Percentiles rank a stretch among this genome's conserved stretches.
These are phyloP conservation scores for Hymenoscyphus infarciens DNA, from an alignment of 2,329 filamentous ascomycete species.

Conservation along the genomic window DNA sequence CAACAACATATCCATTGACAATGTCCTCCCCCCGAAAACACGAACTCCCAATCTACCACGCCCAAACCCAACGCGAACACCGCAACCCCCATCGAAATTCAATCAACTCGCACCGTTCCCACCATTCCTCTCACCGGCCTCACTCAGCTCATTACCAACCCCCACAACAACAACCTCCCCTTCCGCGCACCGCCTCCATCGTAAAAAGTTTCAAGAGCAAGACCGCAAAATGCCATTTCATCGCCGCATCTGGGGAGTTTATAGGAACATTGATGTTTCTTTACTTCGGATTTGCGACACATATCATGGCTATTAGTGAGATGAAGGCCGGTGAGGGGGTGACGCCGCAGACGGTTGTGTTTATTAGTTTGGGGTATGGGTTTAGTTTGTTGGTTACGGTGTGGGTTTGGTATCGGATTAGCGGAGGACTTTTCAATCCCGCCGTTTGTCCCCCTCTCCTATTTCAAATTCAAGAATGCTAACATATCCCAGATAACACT, in stretches of 20 bases:
- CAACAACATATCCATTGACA: background rate
- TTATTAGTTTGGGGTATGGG: constrained; percentile 27
- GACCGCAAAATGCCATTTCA: constrained; percentile 23
- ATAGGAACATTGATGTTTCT: constrained; percentile 43
- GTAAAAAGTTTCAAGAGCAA: background rate
- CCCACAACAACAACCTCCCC: background rate
- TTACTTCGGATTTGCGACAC: constrained; percentile 28
- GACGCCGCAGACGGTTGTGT: constrained; percentile 37
- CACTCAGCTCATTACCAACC: background rate
- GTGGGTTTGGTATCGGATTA: constrained; percentile 55
- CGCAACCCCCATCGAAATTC: constrained; percentile 10
- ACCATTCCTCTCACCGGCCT: background rate
- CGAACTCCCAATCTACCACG: constrained; percentile 1
- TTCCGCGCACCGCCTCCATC: background rate
- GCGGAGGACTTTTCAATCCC: constrained; percentile 39
- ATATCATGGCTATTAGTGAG: constrained; percentile 20
- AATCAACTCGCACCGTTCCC: background rate
- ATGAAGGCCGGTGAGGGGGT: constrained; percentile 4
- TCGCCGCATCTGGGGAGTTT: constrained; percentile 46
- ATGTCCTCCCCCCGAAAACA: background rate
- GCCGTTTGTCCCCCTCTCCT: constrained; percentile 18
- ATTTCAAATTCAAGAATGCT: constrained; percentile 12
- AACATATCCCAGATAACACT: constrained; percentile 32
- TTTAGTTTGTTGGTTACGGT: constrained; percentile 50
- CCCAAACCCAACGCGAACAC: background rate